Conservation (phyloP, 768 basidiomycete genomes). For the Tricholoma bakamatsutake region DNA sequence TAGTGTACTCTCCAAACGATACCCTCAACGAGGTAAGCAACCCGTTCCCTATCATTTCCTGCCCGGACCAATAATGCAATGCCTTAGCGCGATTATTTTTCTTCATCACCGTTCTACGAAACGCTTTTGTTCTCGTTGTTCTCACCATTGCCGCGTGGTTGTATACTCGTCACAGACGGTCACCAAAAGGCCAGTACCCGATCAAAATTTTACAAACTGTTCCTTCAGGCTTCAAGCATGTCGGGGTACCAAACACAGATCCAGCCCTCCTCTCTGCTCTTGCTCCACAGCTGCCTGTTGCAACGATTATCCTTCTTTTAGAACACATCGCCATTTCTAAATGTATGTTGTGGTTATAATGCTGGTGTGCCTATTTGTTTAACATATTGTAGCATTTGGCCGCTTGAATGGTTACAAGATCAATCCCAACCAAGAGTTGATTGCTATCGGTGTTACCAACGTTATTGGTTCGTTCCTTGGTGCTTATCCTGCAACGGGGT, state of each 20-base stretch:
- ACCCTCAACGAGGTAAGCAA: conserved; percentile 53
- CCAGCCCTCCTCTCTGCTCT: conserved; percentile 56
- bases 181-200: conserved; percentile 61
- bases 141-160: conserved; percentile 87
- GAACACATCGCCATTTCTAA: conserved; percentile 99
- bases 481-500: conserved; percentile 96
- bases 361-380: background rate
- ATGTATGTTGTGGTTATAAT: conserved; percentile 36
- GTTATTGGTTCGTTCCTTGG: conserved; percentile 84
- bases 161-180: conserved; percentile 61
- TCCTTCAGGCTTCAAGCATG: conserved; percentile 74
- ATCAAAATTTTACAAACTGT: conserved; percentile 82
- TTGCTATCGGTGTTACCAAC: conserved; percentile 97
- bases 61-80: conserved; percentile 2
- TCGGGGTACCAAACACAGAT: conserved; percentile 37
- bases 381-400: conserved; percentile 63
- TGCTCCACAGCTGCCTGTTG: conserved; percentile 70
- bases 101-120: conserved; percentile 71
- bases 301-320: conserved; percentile 83
- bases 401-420: conserved; percentile 94
- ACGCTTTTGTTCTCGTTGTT: conserved; percentile 84
- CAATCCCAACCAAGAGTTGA: conserved; percentile 89
- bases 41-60: background rate
- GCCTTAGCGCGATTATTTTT: conserved; percentile 61
- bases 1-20: conserved; percentile 44